These are phyloP conservation scores for Calocera viscosa DNA, from an alignment of 768 basidiomycete genomes.

Conservation along the genomic window DNA sequence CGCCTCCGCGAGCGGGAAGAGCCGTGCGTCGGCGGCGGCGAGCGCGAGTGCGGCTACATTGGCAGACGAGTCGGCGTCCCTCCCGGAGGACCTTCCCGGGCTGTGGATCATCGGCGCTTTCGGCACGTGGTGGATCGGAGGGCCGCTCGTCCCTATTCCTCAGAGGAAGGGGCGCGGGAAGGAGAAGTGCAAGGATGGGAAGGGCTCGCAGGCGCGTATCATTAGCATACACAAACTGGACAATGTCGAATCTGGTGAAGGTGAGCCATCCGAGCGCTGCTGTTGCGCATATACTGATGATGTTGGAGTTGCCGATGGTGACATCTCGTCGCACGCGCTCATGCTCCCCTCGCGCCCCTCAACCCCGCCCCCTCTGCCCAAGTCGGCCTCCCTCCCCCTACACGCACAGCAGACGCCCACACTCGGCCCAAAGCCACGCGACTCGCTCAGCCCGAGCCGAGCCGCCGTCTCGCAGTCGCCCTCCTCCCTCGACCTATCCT, in stretches of 20 bases:
- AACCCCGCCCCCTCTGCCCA: constrained; percentile 74
- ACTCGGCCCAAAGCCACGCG: constrained; percentile 34
- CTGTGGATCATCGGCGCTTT: constrained; percentile 86
- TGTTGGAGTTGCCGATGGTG: background rate
- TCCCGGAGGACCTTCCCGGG: constrained; percentile 34
- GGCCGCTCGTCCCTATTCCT: constrained; percentile 42
- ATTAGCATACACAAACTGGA: constrained; percentile 2
- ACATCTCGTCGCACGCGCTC: background rate
- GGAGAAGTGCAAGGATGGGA: constrained; percentile 11
- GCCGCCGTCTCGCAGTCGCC: background rate
- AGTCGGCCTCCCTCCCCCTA: constrained; percentile 65
- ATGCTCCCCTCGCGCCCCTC: constrained; percentile 38
- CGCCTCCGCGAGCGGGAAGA: constrained; percentile 26
- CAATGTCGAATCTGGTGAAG: background rate
- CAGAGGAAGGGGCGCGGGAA: constrained; percentile 14
- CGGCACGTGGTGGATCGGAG: constrained; percentile 83
- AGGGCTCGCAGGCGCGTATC: background rate
- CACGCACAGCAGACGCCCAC: constrained; percentile 38
- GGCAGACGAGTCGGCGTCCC: constrained; percentile 5
- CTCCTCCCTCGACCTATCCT: background rate
- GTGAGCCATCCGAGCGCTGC: background rate
- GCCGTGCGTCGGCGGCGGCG: background rate
- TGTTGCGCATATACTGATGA: background rate
- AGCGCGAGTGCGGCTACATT: background rate
- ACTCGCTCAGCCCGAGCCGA: constrained; percentile 2